Base-by-base conservation (phyloP, 2,329 filamentous ascomycete species). In the Tolypocladium sp. region DNA sequence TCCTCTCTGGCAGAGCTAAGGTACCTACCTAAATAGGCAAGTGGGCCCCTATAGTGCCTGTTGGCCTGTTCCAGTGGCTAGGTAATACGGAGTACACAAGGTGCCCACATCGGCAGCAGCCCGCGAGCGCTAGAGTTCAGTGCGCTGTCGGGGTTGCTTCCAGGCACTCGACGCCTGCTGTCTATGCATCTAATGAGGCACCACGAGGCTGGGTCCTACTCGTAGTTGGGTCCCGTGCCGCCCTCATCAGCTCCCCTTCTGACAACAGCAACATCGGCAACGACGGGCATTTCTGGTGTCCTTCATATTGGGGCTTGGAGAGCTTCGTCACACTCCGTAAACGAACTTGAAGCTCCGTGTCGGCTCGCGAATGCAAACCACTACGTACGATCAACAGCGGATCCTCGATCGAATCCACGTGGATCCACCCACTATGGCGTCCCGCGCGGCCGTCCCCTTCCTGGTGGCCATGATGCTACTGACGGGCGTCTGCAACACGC, bases 381-480 rank as follows among this genome's bases (percentile, higher is more conserved):
- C 17, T n/a, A 15, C 30, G 9, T 33, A n/a, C 30, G n/a, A 20
- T 13, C 20, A 15, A 22, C 49, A 6, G 17, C 30, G 30, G 30
- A 53, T 22, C 25, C 49, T 20, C 30, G 17, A 22, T n/a, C 49
- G 20, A 37, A 53, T 10, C 49, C 27, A 49, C 25, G 20, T 7
- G 25, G 17, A 27, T 13, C 44, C 25, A 53, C n/a, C n/a, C 33
- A 41, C 58, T 57, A 95, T 96, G 90, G 82, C 88, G 66, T 80
- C 83, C 65, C 85, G 84, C 72, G 83, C 84, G 42, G 71, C 91
- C 58, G 84, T 97, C 61, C 92, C 92, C 42, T 83, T 97, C 70
- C 81, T 97, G 63, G 91, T 97, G 74, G 88, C 82, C 67, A 95
- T 97, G 91, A 97, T 97, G 93, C 81, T 97, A 70, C 77, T 96